A percentile compares a stretch with the other conserved stretches of the same genome.
Evolutionary conservation across 257 asterid genomes (phyloP).

Genomic region (Solanum pennellii): DNA sequence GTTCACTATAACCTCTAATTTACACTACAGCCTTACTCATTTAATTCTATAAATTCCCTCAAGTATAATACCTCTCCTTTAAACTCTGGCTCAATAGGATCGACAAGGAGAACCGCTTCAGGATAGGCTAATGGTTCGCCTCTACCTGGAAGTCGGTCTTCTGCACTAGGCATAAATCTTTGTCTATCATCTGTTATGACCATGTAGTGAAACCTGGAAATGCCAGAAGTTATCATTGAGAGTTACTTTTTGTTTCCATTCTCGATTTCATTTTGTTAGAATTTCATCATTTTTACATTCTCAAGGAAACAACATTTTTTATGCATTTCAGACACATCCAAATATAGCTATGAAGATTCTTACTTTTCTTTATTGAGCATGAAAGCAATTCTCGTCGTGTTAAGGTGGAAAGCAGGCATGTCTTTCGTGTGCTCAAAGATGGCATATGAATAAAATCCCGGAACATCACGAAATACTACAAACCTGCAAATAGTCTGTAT

Average conservation of each 20-base stretch:
- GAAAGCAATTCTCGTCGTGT: slow-evolving; percentile 34
- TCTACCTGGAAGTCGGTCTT: slow-evolving; percentile 18
- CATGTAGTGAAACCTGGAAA: slow-evolving; percentile 19
- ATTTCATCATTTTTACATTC: neutral
- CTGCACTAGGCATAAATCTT: slow-evolving; percentile 19
- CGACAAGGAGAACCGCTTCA: slow-evolving; percentile 25
- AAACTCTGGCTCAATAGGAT: slow-evolving; percentile 23
- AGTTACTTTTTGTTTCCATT: neutral
- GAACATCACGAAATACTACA: slow-evolving; percentile 20
- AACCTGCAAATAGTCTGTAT: slow-evolving; percentile 9
- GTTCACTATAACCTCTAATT: neutral
- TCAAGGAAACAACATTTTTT: neutral
- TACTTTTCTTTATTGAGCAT: slow-evolving; percentile 33
- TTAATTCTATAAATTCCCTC: neutral
- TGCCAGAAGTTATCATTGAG: neutral
- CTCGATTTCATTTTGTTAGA: neutral
- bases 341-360: neutral
- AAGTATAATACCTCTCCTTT: slow-evolving; percentile 22
- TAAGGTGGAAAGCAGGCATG: slow-evolving; percentile 30
- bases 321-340: neutral
- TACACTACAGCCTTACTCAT: neutral
- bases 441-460: slow-evolving; percentile 32
- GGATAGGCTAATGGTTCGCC: slow-evolving; percentile 21
- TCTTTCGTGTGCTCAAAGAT: slow-evolving; percentile 21
- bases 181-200: slow-evolving; percentile 18